These are phyloP conservation scores for Apiospora phragmitis DNA, from an alignment of 2,329 filamentous ascomycete genomes.

Conservation along the genomic window DNA sequence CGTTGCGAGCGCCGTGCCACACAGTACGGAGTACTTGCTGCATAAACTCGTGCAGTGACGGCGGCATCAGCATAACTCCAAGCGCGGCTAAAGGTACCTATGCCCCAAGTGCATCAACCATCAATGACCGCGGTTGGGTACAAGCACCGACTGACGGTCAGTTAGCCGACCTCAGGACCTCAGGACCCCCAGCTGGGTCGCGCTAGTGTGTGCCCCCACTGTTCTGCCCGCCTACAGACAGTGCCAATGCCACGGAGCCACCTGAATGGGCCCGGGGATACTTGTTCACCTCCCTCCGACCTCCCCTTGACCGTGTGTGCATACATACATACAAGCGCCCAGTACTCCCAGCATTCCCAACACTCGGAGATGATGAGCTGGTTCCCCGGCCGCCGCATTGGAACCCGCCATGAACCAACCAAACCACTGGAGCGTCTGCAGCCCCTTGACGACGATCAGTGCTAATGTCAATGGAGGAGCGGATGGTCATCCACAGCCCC, in stretches of 20 bases:
- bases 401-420: background rate
- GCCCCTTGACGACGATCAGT: background rate
- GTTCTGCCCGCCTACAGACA: background rate
- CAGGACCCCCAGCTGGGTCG: too few species aligned
- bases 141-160: background rate
- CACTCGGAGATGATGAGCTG: background rate
- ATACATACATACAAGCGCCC: too few species aligned
- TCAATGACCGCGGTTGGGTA: background rate
- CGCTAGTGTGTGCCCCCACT: background rate
- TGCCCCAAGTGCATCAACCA: too few species aligned
- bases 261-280: background rate
- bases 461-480: background rate
- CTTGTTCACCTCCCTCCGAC: background rate
- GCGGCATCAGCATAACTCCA: background rate
- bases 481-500: background rate
- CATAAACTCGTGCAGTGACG: background rate
- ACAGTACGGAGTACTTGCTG: background rate
- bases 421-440: background rate
- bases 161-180: background rate
- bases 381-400: background rate
- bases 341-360: background rate
- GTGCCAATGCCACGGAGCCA: background rate
- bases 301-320: background rate
- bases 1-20: background rate
- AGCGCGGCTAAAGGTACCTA: background rate